Evolutionary conservation across 257 asterid genomes (phyloP), one percentile per base, ranked within the genome.

Genomic region (Lantana camara): DNA sequence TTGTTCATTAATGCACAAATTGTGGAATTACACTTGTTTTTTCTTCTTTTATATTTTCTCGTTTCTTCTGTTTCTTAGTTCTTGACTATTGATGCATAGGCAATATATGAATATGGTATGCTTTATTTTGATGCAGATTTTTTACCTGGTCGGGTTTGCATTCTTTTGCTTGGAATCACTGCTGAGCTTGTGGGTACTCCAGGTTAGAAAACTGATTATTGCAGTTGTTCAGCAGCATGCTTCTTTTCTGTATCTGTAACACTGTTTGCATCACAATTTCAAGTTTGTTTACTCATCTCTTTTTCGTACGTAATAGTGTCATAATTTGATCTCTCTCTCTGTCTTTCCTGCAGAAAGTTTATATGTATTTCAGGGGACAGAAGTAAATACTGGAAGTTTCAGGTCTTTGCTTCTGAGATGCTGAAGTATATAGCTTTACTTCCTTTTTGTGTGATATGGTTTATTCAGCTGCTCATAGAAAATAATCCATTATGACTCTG

Each of bases 111-210:
- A n/a, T 67, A 7, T 46, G 41, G 44, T 4, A 34, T 47, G 15
- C 38, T 58, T 16, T 64, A 55, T 58, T 69, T 34, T 68, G 54
- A 53, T 79, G 82, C 92, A 92, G 97, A 85, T 92, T 62, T 87
- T 89, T 75, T 89, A 92, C 79, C 77, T 92, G 76, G 79, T 92
- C 66, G 98, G 98, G 38, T 92, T 92, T 67, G 97, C 70, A 17
- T 62, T 92, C 49, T 92, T 92, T 76, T 86, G 96, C 86, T 73
- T 92, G 64, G 98, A 92, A 61, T 61, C 80, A 55, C 72, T 92
- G 69, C 85, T 92, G 67, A 92, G 98, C 85, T 76, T 92, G 78
- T 84, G 93, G 95, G 97, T 92, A 30, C 84, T 92, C 67, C 98
- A 92, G 98, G 98, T 92, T 41, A 79, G 93, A 61, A 20, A 38